phyloP scores from a whole-genome alignment of 495 filamentous ascomycete genomes.

The Chaetomium fimeti region DNA sequence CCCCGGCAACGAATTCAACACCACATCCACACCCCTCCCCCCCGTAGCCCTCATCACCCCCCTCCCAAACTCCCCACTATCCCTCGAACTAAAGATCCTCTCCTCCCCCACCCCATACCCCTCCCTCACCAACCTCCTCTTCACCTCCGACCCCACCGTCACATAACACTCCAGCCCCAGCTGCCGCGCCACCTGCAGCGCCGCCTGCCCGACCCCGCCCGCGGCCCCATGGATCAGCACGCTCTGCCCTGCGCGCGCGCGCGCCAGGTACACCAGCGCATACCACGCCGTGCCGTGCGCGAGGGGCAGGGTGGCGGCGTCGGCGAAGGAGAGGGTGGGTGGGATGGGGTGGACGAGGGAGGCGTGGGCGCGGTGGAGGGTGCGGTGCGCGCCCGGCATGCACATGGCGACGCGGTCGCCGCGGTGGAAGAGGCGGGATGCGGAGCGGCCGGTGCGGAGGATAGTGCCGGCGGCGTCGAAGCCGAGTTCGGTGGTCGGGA shows the following conservation, averaged over 20 bases:
- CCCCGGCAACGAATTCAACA: not conserved
- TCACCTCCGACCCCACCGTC: not conserved
- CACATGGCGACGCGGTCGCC: not conserved
- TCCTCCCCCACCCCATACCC: not conserved
- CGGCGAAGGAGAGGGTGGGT: not conserved
- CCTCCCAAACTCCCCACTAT: not conserved
- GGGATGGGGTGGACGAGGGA: not conserved
- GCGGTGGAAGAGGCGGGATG: not conserved
- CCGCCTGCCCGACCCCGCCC: not conserved
- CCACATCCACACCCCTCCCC: not conserved
- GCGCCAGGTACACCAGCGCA: not conserved
- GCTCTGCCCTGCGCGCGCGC: not conserved
- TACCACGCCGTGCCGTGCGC: not conserved
- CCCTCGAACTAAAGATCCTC: not conserved
- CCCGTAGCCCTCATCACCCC: not conserved
- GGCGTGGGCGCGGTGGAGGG: not conserved
- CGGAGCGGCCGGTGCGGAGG: not conserved
- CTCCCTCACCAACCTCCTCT: not conserved
- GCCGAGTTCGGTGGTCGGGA: not conserved
- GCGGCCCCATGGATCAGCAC: not conserved
- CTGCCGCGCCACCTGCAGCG: not conserved
- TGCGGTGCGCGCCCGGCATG: not conserved
- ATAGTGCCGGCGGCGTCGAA: not conserved
- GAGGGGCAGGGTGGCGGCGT: not conserved
- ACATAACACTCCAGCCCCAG: not conserved